Evolutionary conservation across 2,329 filamentous ascomycete species (phyloP), one percentile per base, ranked within the genome.

Genomic region (Fusarium piperis): DNA sequence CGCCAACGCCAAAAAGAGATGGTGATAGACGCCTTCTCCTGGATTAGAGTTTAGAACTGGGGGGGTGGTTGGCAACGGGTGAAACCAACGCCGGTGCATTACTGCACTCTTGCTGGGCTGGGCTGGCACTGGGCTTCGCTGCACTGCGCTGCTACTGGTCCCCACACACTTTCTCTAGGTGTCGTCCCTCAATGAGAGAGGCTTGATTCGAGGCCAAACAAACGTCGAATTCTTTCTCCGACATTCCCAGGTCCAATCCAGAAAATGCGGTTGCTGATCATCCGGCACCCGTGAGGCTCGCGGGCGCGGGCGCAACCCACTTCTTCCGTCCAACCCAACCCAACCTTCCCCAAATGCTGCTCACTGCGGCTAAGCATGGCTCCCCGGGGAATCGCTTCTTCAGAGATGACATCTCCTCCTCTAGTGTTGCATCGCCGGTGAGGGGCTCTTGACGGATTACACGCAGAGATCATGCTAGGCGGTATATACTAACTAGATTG

Each of bases 41-140:
- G 28, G 41, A 71, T 72, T 73, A 71, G 63, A 72, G 70, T 72
- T 73, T 73, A 59, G 67, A 32, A 71, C 66, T 53, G 30, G 51
- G 44, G 41, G 46, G 39, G 66, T 64, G 63, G 62, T 53, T 73
- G 68, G 69, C 58, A 26, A 57, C 55, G 63, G 65, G 60, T 72
- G 68, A 63, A 70, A 63, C 59, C 59, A 44, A 55, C 58, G 58
- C 58, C 26, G 44, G 33, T 60, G 58, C 58, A 60, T 51, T 66
- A 41, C 59, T 26, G n/a, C n/a, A n/a, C n/a, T 36, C 58, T 66
- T 36, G 59, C 41, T 51, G 26, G 39, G 39, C 23, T 44, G 38
- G 38, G 11, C 38, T 39, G 23, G 23, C 23, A 23, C 23, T 23
- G 20, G 39, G 39, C 39, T 44, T 44, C 20, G 12, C 13, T 44